These are phyloP conservation scores for Sphaerulina vaccinii DNA, from an alignment of 2,329 filamentous ascomycete genomes.

Conservation along the genomic window DNA sequence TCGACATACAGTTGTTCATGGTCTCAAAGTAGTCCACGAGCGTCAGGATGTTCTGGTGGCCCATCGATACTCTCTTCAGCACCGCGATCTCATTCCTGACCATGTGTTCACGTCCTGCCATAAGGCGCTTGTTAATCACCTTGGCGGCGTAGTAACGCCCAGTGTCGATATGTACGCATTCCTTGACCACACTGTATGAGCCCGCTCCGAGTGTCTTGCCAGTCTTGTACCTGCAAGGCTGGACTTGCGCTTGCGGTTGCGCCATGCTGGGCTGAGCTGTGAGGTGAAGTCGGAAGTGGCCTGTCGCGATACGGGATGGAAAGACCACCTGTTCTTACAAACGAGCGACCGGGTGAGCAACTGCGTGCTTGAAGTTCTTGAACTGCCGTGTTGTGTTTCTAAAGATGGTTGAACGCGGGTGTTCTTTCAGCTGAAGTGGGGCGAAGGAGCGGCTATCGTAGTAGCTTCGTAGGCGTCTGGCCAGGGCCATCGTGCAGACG, in stretches of 20 bases:
- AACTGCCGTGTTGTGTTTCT: neutral
- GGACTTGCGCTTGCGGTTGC: constrained; percentile 59
- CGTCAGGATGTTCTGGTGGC: constrained; percentile 95
- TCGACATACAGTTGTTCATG: constrained; percentile 79
- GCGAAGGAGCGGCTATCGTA: too few relatives aligned
- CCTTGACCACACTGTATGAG: constrained; percentile 97
- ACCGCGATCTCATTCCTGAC: constrained; percentile 98
- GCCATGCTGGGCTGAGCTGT: constrained; percentile 21
- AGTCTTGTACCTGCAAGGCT: constrained; percentile 97
- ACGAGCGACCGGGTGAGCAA: neutral
- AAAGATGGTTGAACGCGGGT: neutral
- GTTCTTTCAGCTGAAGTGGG: neutral
- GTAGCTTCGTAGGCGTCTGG: too few relatives aligned
- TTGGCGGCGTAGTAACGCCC: constrained; percentile 98
- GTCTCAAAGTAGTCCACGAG: constrained; percentile 99
- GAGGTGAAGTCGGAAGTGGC: neutral
- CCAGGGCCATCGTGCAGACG: too few relatives aligned
- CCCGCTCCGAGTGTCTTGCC: constrained; percentile 96
- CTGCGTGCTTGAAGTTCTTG: neutral
- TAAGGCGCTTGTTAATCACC: constrained; percentile 97
- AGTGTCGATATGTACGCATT: constrained; percentile 98
- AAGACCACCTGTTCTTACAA: neutral
- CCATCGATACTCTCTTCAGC: constrained; percentile 97
- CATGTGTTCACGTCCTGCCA: constrained; percentile 98
- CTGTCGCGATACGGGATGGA: neutral